phyloP scores from a whole-genome alignment of 2,329 filamentous ascomycete genomes.

The Beauveria varroae region DNA sequence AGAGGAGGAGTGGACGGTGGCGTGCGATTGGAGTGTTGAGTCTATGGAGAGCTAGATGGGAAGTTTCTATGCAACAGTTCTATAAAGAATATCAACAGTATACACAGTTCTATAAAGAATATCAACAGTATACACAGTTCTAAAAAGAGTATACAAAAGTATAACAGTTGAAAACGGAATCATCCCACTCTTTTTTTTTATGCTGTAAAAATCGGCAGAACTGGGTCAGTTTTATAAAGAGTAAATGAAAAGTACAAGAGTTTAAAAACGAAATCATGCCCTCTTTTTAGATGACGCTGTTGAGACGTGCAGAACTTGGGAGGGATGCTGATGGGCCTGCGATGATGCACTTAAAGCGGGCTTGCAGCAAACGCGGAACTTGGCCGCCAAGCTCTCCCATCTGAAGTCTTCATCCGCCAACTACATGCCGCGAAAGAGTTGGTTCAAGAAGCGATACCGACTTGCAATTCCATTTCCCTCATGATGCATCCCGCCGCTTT shows the following conservation, averaged over 20 bases:
- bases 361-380: conserved; percentile 27
- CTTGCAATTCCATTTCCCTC: not conserved
- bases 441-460: not conserved
- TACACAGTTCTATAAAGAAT: no score
- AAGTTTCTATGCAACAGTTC: no score
- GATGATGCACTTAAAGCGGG: conserved; percentile 26
- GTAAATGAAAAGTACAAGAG: not conserved
- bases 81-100: no score
- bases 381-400: not conserved
- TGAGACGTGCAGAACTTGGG: no score
- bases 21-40: conserved; percentile 29
- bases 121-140: no score
- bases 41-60: not conserved
- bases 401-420: not conserved
- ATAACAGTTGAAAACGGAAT: no score
- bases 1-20: conserved; percentile 29
- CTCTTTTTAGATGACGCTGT: no score
- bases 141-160: no score
- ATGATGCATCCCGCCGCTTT: not conserved
- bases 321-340: not conserved
- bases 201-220: no score
- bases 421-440: not conserved
- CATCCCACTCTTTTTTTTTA: no score
- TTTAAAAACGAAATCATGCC: no score
- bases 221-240: not conserved